Conservation (phyloP, 768 basidiomycete species). For the Rhodosporidiobolus odoratus region DNA sequence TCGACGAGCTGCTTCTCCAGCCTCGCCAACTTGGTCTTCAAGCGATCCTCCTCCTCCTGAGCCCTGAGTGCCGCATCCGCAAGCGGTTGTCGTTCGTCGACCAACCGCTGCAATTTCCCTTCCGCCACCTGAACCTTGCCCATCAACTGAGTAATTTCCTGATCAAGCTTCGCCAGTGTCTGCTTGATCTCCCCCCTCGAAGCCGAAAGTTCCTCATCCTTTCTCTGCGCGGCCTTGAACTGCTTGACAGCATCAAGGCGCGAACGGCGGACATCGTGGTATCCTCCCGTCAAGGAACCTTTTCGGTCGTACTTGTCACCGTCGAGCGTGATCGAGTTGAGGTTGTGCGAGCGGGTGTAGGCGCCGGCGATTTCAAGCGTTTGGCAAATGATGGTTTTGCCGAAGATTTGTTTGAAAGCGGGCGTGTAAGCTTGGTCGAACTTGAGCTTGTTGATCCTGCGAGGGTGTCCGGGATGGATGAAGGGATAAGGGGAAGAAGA, state of each 20-base stretch:
- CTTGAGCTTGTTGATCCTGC: slow-evolving; percentile 64
- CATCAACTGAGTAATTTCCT: slow-evolving; percentile 70
- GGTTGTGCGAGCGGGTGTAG: slow-evolving; percentile 86
- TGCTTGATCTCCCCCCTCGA: slow-evolving; percentile 69
- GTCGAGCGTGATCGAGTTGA: slow-evolving; percentile 95
- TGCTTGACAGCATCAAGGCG: slow-evolving; percentile 79
- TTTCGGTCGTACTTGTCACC: slow-evolving; percentile 97
- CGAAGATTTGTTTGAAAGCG: slow-evolving; percentile 95
- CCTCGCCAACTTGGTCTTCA: slow-evolving; percentile 58
- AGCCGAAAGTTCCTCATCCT: slow-evolving; percentile 61
- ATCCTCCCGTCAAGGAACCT: slow-evolving; percentile 91
- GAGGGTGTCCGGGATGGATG: background rate
- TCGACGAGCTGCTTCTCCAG: slow-evolving; percentile 67
- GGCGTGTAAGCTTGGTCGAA: slow-evolving; percentile 66
- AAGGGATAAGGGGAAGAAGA: background rate
- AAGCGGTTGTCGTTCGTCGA: slow-evolving; percentile 63
- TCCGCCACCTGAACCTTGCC: slow-evolving; percentile 67
- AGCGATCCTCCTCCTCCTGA: slow-evolving; percentile 64
- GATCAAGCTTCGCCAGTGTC: slow-evolving; percentile 66
- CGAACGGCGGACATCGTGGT: slow-evolving; percentile 83
- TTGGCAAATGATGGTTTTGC: slow-evolving; percentile 91
- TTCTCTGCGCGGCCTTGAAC: slow-evolving; percentile 68
- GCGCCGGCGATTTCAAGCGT: slow-evolving; percentile 87
- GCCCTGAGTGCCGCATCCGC: slow-evolving; percentile 59
- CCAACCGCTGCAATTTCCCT: slow-evolving; percentile 65